Evolutionary conservation across 2,329 filamentous ascomycete genomes (phyloP).

Genomic region (Epichloe elymi): DNA sequence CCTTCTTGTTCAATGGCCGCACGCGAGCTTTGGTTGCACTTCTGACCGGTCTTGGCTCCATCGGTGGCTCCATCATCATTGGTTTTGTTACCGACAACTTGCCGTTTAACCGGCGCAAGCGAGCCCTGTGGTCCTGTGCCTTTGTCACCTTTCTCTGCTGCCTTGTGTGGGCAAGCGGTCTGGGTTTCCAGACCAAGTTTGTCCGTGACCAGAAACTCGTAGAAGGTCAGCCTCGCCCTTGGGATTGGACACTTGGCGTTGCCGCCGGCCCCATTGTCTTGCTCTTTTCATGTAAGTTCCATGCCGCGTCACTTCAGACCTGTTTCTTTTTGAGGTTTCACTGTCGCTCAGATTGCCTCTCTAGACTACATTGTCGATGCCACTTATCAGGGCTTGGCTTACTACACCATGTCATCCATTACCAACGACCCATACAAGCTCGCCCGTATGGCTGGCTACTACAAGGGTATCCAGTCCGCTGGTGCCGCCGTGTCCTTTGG

Average conservation of each 20-base stretch:
- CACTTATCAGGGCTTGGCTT: constrained; percentile 39
- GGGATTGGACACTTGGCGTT: constrained; percentile 14
- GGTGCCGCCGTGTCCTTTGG: constrained; percentile 43
- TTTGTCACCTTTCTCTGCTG: constrained; percentile 50
- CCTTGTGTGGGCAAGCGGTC: constrained; percentile 56
- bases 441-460: constrained; percentile 65
- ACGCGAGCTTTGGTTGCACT: constrained; percentile 61
- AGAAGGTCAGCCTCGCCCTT: constrained; percentile 10
- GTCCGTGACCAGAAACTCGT: constrained; percentile 8
- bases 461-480: constrained; percentile 72
- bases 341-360: no score
- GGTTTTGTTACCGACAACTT: constrained; percentile 49
- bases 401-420: constrained; percentile 63
- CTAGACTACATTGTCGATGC: constrained; percentile 15
- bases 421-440: constrained; percentile 61
- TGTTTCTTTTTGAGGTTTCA: no score
- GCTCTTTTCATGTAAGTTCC: constrained; percentile 11
- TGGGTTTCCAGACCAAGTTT: constrained; percentile 51
- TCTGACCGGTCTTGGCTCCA: constrained; percentile 60
- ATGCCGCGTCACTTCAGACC: no score
- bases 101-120: constrained; percentile 39
- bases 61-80: constrained; percentile 53
- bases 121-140: constrained; percentile 45
- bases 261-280: constrained; percentile 14
- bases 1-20: constrained; percentile 57